Percentiles rank a stretch among this genome's conserved stretches.
Conservation (phyloP, 805 yeast genomes). For the Pichia sporocuriosa region DNA sequence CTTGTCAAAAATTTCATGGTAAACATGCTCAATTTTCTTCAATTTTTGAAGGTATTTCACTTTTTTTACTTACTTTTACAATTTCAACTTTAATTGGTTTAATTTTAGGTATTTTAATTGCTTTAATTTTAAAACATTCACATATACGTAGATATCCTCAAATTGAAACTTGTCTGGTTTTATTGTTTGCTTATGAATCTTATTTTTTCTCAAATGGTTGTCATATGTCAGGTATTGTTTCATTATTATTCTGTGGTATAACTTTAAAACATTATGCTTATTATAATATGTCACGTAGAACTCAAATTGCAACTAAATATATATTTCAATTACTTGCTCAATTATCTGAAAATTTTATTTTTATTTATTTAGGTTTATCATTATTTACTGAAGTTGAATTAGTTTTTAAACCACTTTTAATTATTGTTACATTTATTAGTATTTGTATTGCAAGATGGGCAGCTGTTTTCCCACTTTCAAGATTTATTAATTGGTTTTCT, state of each 20-base stretch:
- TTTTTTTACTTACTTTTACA: conserved; percentile 88
- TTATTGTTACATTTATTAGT: conserved; percentile 81
- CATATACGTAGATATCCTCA: conserved; percentile 93
- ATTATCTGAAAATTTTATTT: conserved; percentile 91
- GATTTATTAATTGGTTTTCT: conserved; percentile 72
- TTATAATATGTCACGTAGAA: conserved; percentile 93
- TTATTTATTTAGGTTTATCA: conserved; percentile 89
- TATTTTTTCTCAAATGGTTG: conserved; percentile 98
- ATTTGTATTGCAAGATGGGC: conserved; percentile 96
- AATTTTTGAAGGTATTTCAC: conserved; percentile 89
- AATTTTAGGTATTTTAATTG: conserved; percentile 80
- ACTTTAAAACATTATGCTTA: conserved; percentile 96
- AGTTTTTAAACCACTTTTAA: conserved; percentile 88
- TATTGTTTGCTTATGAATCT: conserved; percentile 88
- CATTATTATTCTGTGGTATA: conserved; percentile 90
- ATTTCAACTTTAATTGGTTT: conserved; percentile 87
- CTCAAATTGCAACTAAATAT: conserved; percentile 94
- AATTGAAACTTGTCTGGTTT: conserved; percentile 88
- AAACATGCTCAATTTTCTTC: conserved; percentile 66
- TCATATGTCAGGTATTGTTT: conserved; percentile 98
- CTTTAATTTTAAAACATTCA: conserved; percentile 83
- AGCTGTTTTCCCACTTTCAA: conserved; percentile 91
- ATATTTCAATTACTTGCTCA: conserved; percentile 92
- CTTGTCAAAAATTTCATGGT: conserved; percentile 94
- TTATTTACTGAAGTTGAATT: conserved; percentile 93